These are phyloP conservation scores for Pelargonium fulgidum DNA, from an alignment of 441 rosid genomes.

Conservation along the genomic window DNA sequence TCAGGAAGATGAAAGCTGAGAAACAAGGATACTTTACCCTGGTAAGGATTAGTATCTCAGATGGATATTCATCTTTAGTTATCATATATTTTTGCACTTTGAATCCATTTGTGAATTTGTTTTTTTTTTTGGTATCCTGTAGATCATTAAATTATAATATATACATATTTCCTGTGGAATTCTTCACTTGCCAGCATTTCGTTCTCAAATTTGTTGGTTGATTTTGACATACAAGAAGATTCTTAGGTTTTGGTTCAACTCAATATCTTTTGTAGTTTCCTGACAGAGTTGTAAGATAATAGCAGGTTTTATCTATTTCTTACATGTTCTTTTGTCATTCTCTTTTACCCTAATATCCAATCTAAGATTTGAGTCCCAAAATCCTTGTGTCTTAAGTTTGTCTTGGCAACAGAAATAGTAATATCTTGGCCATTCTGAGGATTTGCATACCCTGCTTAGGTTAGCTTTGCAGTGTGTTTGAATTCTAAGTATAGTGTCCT, in stretches of 20 bases:
- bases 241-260: background rate
- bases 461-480: background rate
- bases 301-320: background rate
- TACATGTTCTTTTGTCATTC: background rate
- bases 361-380: background rate
- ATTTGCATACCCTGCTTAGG: background rate
- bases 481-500: background rate
- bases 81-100: background rate
- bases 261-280: background rate
- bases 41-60: conserved; percentile 34
- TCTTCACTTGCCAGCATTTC: background rate
- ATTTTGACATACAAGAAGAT: conserved; percentile 10
- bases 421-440: background rate
- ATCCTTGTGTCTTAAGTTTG: background rate
- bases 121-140: too few relatives aligned
- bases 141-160: background rate
- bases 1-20: conserved; percentile 96
- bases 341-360: background rate
- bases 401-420: background rate
- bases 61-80: background rate
- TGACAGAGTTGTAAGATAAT: background rate
- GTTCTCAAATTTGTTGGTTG: conserved; percentile 1
- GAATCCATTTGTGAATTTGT: conserved; percentile 7
- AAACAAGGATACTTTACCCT: conserved; percentile 91
- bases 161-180: background rate